These are phyloP conservation scores for Cyclostephanos tholiformis DNA, from an alignment of 108 stramenopile genomes.

Conservation along the genomic window DNA sequence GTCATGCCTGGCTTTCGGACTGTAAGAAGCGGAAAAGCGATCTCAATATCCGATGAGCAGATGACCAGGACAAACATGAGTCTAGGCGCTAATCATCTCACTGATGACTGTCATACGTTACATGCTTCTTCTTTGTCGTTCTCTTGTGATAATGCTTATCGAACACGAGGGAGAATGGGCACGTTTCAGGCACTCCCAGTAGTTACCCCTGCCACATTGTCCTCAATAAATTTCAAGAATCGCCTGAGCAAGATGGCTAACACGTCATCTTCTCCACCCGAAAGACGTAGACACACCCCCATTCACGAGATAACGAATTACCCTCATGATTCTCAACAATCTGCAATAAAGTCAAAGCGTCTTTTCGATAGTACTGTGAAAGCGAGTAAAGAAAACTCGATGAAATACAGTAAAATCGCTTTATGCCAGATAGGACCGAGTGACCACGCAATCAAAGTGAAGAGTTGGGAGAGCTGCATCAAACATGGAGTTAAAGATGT, in stretches of 20 bases:
- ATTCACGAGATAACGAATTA: constrained; percentile 17
- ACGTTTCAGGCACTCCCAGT: no score
- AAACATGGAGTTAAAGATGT: constrained; percentile 46
- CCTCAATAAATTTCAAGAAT: not conserved
- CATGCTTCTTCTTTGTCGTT: no score
- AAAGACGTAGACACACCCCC: constrained; percentile 22
- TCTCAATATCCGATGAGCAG: no score
- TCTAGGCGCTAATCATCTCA: no score
- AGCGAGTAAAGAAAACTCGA: not conserved
- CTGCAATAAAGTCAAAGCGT: constrained; percentile 46
- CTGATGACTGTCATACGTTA: no score
- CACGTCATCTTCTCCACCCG: constrained; percentile 6
- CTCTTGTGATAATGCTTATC: not conserved
- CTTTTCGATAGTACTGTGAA: constrained; percentile 26
- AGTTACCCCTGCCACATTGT: not conserved
- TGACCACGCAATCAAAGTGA: constrained; percentile 19
- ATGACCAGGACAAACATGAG: no score
- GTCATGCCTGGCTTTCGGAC: no score
- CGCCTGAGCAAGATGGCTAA: not conserved
- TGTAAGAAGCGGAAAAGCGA: no score
- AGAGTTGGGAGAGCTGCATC: constrained; percentile 13
- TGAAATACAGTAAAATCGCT: constrained; percentile 16
- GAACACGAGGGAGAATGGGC: no score
- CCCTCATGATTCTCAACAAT: constrained; percentile 19
- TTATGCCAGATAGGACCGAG: constrained; percentile 30